Evolutionary conservation across 2,329 filamentous ascomycete species (phyloP).

Genomic region (Alternaria hordeiaustralica): DNA sequence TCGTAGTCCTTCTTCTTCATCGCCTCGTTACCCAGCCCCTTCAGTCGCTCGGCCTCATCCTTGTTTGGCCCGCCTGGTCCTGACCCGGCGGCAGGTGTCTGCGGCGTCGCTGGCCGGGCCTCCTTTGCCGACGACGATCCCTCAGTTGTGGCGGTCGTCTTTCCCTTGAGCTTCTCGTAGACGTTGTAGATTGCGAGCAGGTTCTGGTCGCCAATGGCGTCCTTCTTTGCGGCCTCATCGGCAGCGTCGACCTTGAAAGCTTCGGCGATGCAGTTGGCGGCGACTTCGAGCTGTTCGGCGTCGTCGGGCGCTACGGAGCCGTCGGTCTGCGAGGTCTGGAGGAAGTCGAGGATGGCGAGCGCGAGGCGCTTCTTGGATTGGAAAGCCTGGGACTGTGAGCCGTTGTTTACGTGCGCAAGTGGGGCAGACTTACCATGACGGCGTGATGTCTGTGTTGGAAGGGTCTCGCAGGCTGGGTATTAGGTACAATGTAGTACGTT

Average conservation of each 20-base stretch:
- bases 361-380: constrained; percentile 83
- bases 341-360: constrained; percentile 96
- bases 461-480: constrained; percentile 3
- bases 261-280: constrained; percentile 91
- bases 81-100: constrained; percentile 40
- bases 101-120: constrained; percentile 50
- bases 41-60: constrained; percentile 84
- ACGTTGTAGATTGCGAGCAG: constrained; percentile 91
- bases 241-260: constrained; percentile 92
- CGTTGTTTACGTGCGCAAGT: constrained; percentile 11
- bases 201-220: constrained; percentile 84
- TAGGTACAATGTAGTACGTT: not conserved
- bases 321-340: constrained; percentile 81
- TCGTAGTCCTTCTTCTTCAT: constrained; percentile 95
- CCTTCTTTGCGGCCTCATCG: constrained; percentile 73
- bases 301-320: constrained; percentile 89
- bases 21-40: constrained; percentile 88
- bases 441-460: constrained; percentile 18
- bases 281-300: constrained; percentile 91
- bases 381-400: constrained; percentile 44
- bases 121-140: constrained; percentile 50
- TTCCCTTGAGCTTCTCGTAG: constrained; percentile 90
- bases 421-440: constrained; percentile 38
- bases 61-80: constrained; percentile 62
- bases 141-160: constrained; percentile 58